A percentile compares a stretch with the other conserved stretches of the same genome.
Evolutionary conservation across 2,329 filamentous ascomycete genomes (phyloP).

Genomic region (Lachnellula willkommii): DNA sequence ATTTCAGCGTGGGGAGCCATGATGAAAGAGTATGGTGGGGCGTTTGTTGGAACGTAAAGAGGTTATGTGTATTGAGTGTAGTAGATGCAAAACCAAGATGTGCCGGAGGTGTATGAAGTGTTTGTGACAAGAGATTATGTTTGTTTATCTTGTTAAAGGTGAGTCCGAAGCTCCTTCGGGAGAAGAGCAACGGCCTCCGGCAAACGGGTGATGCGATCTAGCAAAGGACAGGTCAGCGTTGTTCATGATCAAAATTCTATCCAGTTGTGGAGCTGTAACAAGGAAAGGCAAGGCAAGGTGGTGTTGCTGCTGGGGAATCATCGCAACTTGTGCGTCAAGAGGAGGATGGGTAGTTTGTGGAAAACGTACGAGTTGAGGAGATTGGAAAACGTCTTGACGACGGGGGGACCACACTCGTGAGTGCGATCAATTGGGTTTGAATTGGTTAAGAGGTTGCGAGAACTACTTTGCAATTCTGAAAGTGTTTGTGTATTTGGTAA

Average conservation of each 20-base stretch:
- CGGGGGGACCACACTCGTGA: constrained; percentile 36
- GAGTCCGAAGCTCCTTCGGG: constrained; percentile 76
- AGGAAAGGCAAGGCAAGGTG: too few relatives aligned
- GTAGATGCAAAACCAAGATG: background rate
- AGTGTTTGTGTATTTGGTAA: background rate
- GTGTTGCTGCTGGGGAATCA: too few relatives aligned
- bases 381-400: constrained; percentile 98
- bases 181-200: constrained; percentile 90
- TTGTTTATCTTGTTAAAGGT: constrained; percentile 50
- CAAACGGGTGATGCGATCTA: constrained; percentile 93
- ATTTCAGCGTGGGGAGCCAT: constrained; percentile 92
- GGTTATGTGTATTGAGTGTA: background rate
- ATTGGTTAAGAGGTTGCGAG: constrained; percentile 4
- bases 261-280: background rate
- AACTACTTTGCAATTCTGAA: background rate
- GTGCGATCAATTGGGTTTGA: constrained; percentile 25
- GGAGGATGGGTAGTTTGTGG: background rate
- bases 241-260: background rate
- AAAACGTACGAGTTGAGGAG: constrained; percentile 84
- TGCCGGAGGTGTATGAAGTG: constrained; percentile 15
- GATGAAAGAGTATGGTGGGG: constrained; percentile 33
- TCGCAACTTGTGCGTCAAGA: background rate
- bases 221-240: constrained; percentile 10
- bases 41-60: constrained; percentile 8
- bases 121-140: constrained; percentile 24